These are phyloP conservation scores for Penicillium daleae DNA, from an alignment of 495 filamentous ascomycete species.

Conservation along the genomic window DNA sequence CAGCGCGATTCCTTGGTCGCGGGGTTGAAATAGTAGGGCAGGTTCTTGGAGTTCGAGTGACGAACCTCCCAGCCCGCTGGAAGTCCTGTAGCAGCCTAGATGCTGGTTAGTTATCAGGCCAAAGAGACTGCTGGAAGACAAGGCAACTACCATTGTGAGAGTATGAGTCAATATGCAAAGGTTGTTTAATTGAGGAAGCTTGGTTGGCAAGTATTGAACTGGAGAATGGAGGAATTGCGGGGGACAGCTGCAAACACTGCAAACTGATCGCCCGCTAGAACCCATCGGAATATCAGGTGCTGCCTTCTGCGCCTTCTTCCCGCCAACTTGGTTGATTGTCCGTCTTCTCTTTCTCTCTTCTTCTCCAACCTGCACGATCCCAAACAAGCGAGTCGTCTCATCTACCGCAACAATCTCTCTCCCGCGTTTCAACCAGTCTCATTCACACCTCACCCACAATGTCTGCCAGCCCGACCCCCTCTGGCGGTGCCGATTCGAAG, in stretches of 20 bases:
- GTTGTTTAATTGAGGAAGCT: conserved; percentile 6
- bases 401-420: neutral
- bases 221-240: conserved; percentile 26
- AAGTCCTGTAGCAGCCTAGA: conserved; percentile 74
- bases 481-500: conserved; percentile 56
- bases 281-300: conserved; percentile 17
- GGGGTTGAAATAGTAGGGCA: conserved; percentile 97
- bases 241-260: conserved; percentile 27
- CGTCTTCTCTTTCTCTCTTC: neutral
- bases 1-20: conserved; percentile 82
- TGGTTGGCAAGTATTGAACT: neutral
- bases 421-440: neutral
- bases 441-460: conserved; percentile 24
- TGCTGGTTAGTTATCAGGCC: neutral
- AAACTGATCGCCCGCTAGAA: conserved; percentile 16
- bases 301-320: neutral
- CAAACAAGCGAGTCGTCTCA: neutral
- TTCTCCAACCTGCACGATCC: neutral
- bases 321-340: neutral
- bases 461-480: conserved; percentile 66
- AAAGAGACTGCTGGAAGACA: neutral
- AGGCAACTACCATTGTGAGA: conserved; percentile 18
- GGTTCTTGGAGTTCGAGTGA: conserved; percentile 94
- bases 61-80: conserved; percentile 91
- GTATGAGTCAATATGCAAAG: neutral